Evolutionary conservation across 2,329 filamentous ascomycete genomes (phyloP).

Genomic region (Talaromyces piceae): DNA sequence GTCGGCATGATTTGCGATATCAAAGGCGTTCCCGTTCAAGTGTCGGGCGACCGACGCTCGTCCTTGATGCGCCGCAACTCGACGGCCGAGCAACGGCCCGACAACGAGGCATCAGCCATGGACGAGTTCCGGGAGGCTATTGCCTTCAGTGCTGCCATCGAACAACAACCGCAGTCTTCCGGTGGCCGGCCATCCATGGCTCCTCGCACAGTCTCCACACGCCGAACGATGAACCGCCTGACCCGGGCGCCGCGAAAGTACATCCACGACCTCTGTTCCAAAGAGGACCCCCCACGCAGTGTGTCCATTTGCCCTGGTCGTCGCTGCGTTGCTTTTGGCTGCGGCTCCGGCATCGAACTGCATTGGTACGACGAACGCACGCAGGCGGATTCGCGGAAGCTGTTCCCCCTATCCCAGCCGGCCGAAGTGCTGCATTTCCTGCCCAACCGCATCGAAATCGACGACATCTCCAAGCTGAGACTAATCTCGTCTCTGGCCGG

Average conservation of each 20-base stretch:
- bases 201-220: conserved; percentile 12
- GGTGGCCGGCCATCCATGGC: conserved; percentile 13
- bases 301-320: conserved; percentile 59
- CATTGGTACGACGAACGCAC: conserved; percentile 51
- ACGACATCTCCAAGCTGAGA: conserved; percentile 51
- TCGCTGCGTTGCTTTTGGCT: conserved; percentile 59
- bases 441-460: conserved; percentile 44
- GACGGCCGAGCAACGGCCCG: neutral
- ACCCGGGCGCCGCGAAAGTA: conserved; percentile 31
- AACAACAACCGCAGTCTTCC: conserved; percentile 2
- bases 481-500: conserved; percentile 55
- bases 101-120: conserved; percentile 1
- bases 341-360: conserved; percentile 54
- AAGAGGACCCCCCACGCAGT: conserved; percentile 57
- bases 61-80: conserved; percentile 2
- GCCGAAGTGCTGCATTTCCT: conserved; percentile 50
- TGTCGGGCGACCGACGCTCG: conserved; percentile 12
- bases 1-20: conserved; percentile 56
- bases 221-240: conserved; percentile 20
- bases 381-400: conserved; percentile 29
- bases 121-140: conserved; percentile 12
- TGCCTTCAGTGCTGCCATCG: conserved; percentile 8
- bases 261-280: conserved; percentile 50
- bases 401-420: conserved; percentile 36
- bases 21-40: conserved; percentile 13